Evolutionary conservation across 1,284 basidiomycete species (phyloP), one percentile per base, ranked within the genome.

Genomic region (Ustilago bromivora): DNA sequence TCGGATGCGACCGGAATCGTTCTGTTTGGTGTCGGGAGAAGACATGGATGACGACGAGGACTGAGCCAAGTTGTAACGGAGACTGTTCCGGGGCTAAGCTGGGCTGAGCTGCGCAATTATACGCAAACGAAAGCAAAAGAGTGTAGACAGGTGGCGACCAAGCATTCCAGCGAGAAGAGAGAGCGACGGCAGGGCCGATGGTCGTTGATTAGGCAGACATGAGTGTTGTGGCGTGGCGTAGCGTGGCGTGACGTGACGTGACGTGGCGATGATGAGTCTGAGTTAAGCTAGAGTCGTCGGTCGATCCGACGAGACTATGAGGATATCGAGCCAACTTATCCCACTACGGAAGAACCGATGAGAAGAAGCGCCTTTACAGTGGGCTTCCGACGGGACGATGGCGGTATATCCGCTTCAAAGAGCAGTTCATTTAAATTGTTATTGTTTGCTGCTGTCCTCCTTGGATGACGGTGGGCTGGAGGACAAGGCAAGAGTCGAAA

Each of bases 1-100:
- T 41, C 76, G 71, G 40, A 71, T 61, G 32, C 72, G 72, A 32
- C 59, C 66, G 4, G 57, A 19, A 3, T 72, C 61, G 19, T 41
- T 55, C 10, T 57, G 3, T 46, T 47, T 64, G 31, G 71, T 23
- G 15, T 63, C 61, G n/a, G 49, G 12, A 11, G 57, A 38, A 8
- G 66, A 62, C 54, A 61, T 57, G 56, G 34, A 60, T 13, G 47
- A 35, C 23, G 57, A 46, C 11, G 56, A 56, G 40, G 57, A 15
- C 36, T 53, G 38, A n/a, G 56, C 47, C 63, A 58, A 28, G 38
- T 19, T 51, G 57, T 35, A 61, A 5, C 23, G 41, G n/a, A 43
- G 36, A 40, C 7, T 13, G 10, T 12, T 35, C 3, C 38, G 4
- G n/a, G 36, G 40, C 7, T 13, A 7, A 15, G 35, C 3, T 32